phyloP scores from a whole-genome alignment of 2,329 filamentous ascomycete species.

The Aspergillus aculeatinus region DNA sequence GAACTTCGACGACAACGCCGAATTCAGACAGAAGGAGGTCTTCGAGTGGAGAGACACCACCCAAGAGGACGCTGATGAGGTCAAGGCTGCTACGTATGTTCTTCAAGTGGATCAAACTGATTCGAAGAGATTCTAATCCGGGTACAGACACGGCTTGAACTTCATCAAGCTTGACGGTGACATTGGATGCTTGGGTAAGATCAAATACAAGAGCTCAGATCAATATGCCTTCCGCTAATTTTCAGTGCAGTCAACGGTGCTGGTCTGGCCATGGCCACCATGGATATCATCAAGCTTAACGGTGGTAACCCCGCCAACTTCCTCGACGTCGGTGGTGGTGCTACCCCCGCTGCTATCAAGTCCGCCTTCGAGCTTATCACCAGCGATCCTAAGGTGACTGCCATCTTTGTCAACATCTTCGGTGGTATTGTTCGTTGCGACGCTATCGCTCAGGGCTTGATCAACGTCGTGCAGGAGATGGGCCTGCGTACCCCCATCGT shows the following conservation, averaged over 20 bases:
- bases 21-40: slow-evolving; percentile 95
- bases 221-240: slow-evolving; percentile 10
- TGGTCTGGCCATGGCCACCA: slow-evolving; percentile 98
- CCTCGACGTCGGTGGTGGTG: slow-evolving; percentile 96
- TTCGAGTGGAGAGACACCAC: slow-evolving; percentile 91
- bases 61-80: slow-evolving; percentile 96
- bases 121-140: slow-evolving; percentile 16
- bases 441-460: slow-evolving; percentile 92
- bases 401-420: slow-evolving; percentile 99
- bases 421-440: slow-evolving; percentile 98
- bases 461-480: slow-evolving; percentile 90
- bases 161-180: slow-evolving; percentile 99
- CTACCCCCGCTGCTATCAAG: slow-evolving; percentile 93
- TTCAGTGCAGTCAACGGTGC: slow-evolving; percentile 77
- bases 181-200: slow-evolving; percentile 78
- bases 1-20: slow-evolving; percentile 97
- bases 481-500: slow-evolving; percentile 97
- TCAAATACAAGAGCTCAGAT: neutral
- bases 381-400: slow-evolving; percentile 94
- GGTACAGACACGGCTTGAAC: slow-evolving; percentile 69
- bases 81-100: slow-evolving; percentile 82
- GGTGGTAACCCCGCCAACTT: slow-evolving; percentile 96
- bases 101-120: neutral
- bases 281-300: slow-evolving; percentile 99
- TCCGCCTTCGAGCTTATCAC: slow-evolving; percentile 99